Evolutionary conservation across 164 flowering plant genomes (phyloP), one percentile per base, ranked within the genome.

Genomic region (Saururus chinensis): DNA sequence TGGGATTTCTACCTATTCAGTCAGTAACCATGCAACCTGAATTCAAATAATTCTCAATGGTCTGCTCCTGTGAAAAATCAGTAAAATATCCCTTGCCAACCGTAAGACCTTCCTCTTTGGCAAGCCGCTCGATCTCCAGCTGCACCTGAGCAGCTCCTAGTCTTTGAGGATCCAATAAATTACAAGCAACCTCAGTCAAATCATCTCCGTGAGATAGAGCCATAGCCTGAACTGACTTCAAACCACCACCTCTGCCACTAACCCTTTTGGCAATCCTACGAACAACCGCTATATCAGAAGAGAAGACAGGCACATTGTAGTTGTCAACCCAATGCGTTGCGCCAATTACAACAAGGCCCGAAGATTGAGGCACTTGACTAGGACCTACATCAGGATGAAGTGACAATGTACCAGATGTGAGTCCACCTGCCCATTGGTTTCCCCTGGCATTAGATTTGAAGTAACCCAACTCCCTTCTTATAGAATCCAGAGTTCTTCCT

Each of bases 231-330:
- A 86, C 92, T 0, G 83, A 75, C 0, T 87, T 86, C 6, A 89
- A 80, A n/a, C 96, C 90, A 4, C 96, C 96, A 0, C 90, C 90
- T 51, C 96, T 70, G 7, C 79, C 89, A 64, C 96, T 85, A 59
- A 89, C 87, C 75, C 62, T 69, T 54, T 75, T 66, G 0, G 96
- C 86, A 51, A 89, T 84, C 60, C 75, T 71, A 14, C 83, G 68
- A 8, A 80, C 64, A 5, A 70, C 72, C 4, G 80, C 66, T 11
- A 83, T 59, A 53, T 89, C 82, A 1, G 83, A 76, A 42, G 88
- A 79, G 73, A 78, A 58, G 62, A 83, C 72, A 5, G 92, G 96
- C 7, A 88, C 74, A 48, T 85, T 88, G 77, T 82, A 88, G 24
- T 69, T 59, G 1, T 72, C 84, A 3, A 84, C 78, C 92, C 96